A percentile compares a stretch with the other conserved stretches of the same genome.
These are phyloP conservation scores for Hypericum androsaemum DNA, from an alignment of 345 rosid species.

Conservation along the genomic window DNA sequence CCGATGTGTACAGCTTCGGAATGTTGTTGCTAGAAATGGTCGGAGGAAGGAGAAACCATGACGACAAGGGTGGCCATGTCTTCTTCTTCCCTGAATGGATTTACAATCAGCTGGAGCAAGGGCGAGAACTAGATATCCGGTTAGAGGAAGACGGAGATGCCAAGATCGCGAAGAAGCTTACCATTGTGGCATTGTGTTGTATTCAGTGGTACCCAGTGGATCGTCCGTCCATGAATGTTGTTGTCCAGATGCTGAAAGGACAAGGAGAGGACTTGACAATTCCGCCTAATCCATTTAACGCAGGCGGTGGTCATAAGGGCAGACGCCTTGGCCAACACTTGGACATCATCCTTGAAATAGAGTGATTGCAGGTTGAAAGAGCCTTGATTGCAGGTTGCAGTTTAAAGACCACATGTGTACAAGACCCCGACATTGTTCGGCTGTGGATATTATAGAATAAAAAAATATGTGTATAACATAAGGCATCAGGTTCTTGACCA, in stretches of 20 bases:
- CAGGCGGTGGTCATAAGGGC: background rate
- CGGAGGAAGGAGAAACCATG: no score
- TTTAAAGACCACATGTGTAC: no score
- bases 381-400: no score
- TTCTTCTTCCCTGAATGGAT: slow-evolving; percentile 19
- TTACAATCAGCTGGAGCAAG: slow-evolving; percentile 9
- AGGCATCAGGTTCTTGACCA: no score
- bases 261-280: slow-evolving; percentile 12
- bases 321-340: background rate
- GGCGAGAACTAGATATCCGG: slow-evolving; percentile 13
- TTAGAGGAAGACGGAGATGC: slow-evolving; percentile 10
- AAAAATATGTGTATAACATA: no score
- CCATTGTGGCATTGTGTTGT: slow-evolving; percentile 18
- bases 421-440: no score
- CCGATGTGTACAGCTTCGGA: no score
- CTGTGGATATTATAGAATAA: no score
- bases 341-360: slow-evolving; percentile 10
- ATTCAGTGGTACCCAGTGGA: slow-evolving; percentile 17
- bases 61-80: slow-evolving; percentile 1
- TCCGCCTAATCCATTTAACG: slow-evolving; percentile 14
- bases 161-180: slow-evolving; percentile 12
- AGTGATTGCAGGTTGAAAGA: no score
- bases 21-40: no score
- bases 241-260: slow-evolving; percentile 17
- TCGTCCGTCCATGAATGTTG: slow-evolving; percentile 13